These are phyloP conservation scores for Nectriaceae sp. DNA, from an alignment of 2,329 filamentous ascomycete species.

Conservation along the genomic window DNA sequence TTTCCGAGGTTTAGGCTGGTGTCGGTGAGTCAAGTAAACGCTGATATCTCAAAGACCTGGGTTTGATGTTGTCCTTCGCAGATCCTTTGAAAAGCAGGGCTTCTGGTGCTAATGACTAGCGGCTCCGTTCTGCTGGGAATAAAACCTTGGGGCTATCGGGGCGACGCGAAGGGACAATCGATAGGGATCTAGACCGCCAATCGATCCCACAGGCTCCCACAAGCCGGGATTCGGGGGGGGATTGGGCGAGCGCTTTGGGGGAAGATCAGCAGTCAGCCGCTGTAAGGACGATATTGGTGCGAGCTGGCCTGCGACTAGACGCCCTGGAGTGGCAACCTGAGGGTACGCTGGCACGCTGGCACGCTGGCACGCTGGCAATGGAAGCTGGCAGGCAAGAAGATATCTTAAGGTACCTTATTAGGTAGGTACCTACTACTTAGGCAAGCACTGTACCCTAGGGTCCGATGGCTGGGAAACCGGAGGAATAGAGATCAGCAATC, in stretches of 20 bases:
- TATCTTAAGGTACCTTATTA: too few species aligned
- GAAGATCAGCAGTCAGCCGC: conserved; percentile 5
- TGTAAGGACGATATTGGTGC: background rate
- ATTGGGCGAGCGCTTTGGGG: background rate
- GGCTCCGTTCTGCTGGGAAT: conserved; percentile 6
- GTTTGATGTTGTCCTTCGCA: too few species aligned
- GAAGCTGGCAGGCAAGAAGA: background rate
- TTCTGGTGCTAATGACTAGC: too few species aligned
- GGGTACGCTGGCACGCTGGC: background rate
- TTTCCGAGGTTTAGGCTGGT: too few species aligned
- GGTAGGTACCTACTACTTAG: too few species aligned
- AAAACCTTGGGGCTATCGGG: background rate
- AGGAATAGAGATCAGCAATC: too few species aligned
- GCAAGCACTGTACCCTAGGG: too few species aligned
- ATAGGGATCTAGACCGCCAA: conserved; percentile 3
- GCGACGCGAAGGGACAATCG: background rate
- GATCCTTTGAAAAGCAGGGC: too few species aligned
- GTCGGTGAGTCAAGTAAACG: too few species aligned
- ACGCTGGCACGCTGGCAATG: background rate
- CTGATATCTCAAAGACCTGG: too few species aligned
- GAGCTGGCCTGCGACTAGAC: background rate
- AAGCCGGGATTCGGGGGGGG: background rate
- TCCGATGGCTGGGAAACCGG: background rate
- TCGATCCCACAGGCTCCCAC: background rate
- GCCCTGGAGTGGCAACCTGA: background rate